Evolutionary conservation across 306 rosid species (phyloP).

Genomic region (Macrotyloma uniflorum): DNA sequence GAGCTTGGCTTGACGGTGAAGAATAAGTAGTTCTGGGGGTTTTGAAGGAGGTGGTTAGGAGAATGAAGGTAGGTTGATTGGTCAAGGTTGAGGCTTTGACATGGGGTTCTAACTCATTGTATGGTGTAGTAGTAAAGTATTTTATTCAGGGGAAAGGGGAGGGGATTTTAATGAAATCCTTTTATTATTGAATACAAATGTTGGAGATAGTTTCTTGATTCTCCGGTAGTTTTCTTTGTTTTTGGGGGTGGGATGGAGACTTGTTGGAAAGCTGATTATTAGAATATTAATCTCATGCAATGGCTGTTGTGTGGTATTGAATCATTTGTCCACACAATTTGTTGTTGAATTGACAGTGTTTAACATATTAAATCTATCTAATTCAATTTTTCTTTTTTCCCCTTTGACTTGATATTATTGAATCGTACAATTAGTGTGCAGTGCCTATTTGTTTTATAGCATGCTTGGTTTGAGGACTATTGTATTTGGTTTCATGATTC

Average conservation of each 20-base stretch:
- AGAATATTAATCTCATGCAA: constrained; percentile 28
- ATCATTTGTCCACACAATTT: constrained; percentile 2
- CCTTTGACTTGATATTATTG: not conserved
- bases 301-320: constrained; percentile 27
- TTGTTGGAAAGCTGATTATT: not conserved
- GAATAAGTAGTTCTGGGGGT: constrained; percentile 39
- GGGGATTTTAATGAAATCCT: not conserved
- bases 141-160: not conserved
- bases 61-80: constrained; percentile 33
- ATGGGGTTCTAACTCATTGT: constrained; percentile 42
- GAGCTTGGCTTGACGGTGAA: constrained; percentile 76
- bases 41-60: not conserved
- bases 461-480: not conserved
- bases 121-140: constrained; percentile 29
- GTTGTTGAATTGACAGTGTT: constrained; percentile 25
- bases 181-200: constrained; percentile 25
- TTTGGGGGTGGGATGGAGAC: not conserved
- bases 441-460: not conserved
- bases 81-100: constrained; percentile 16
- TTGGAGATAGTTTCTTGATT: constrained; percentile 26
- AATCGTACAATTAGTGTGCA: not conserved
- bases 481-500: not conserved
- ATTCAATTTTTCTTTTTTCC: not conserved
- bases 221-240: constrained; percentile 30
- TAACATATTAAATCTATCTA: constrained; percentile 24